Base-by-base conservation (phyloP, 768 basidiomycete genomes). In the Tylopilus sp. region DNA sequence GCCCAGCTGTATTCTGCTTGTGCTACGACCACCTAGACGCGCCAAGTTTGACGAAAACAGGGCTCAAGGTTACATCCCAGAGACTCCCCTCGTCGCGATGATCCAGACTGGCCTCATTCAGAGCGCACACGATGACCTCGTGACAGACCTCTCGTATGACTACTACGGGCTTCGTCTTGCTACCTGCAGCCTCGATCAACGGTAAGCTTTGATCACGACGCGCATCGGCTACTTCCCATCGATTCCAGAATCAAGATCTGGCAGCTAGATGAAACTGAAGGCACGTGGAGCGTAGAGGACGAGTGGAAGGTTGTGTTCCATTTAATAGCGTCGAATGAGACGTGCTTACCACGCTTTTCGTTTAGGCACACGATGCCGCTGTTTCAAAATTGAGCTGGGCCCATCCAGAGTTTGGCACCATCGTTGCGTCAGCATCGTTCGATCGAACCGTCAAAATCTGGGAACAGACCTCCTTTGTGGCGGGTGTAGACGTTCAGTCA, bases 371-470 rank as follows among this genome's bases (percentile, higher is more conserved):
- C 67, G 92, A 96, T 63, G 93, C 93, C 16, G 84, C 95, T 1
- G 78, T 97, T 33, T 83, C 92, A 9, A 86, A 81, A 67, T 61
- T 97, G 14, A 81, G 82, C 48, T 98, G 93, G 90, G 92, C 92
- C 2, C 93, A 95, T 65, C 93, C 96, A 6, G 87, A 94, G 69
- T 94, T 93, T 54, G 95, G 93, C 5, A 81, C 84, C 2, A 81
- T 97, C 48, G 76, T 98, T 50, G 92, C 92, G 1, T 91, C 89
- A 4, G 82, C 85, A 6, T 92, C 89, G 2, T 93, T 94, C 62
- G 96, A 98, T 71, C 81, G 95, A 24, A 89, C 89, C 0, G 89
- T 94, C 50, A 91, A 95, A 70, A 81, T 99, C 16, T 98, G 93
- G 93, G 91, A 95, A 65, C 83, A 89, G 69, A 74, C 72, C 0